Conservation (phyloP, 2,329 filamentous ascomycete genomes). For the Ascochyta viciae-villosae region DNA sequence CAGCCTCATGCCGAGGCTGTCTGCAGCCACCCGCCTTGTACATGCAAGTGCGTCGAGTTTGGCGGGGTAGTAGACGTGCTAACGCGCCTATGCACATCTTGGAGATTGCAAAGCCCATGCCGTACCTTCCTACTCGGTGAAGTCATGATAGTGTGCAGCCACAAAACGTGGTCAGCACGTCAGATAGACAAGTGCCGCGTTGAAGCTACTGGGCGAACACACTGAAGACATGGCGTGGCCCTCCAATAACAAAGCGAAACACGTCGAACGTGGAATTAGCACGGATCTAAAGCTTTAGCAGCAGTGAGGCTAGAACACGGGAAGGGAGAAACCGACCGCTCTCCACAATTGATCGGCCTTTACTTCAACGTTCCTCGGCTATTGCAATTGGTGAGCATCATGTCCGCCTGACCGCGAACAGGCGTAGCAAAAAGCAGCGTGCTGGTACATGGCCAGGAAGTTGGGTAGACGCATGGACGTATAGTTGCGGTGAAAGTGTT, state of each 20-base stretch:
- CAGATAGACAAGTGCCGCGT: neutral
- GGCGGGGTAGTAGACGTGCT: neutral
- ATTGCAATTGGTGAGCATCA: neutral
- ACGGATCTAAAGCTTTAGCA: neutral
- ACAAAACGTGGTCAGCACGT: neutral
- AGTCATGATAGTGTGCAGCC: constrained; percentile 1
- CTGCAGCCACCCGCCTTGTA: neutral
- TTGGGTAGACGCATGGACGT: too few relatives aligned
- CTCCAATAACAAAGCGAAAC: neutral
- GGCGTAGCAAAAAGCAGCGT: too few relatives aligned
- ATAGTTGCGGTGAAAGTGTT: too few relatives aligned
- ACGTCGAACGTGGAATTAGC: neutral
- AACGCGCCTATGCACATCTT: neutral
- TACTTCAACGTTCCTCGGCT: neutral
- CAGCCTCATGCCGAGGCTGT: constrained; percentile 9
- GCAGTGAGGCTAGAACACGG: neutral
- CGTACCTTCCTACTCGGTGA: neutral
- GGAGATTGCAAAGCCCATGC: neutral
- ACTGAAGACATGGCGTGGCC: neutral
- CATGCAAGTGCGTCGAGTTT: neutral
- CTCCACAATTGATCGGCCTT: neutral
- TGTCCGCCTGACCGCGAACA: neutral
- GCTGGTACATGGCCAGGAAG: too few relatives aligned
- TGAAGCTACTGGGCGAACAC: neutral
- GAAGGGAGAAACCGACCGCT: neutral